Percentiles rank a stretch among this genome's conserved stretches.
Conservation (phyloP, 331 rosid species). For the Quercus tomentella region DNA sequence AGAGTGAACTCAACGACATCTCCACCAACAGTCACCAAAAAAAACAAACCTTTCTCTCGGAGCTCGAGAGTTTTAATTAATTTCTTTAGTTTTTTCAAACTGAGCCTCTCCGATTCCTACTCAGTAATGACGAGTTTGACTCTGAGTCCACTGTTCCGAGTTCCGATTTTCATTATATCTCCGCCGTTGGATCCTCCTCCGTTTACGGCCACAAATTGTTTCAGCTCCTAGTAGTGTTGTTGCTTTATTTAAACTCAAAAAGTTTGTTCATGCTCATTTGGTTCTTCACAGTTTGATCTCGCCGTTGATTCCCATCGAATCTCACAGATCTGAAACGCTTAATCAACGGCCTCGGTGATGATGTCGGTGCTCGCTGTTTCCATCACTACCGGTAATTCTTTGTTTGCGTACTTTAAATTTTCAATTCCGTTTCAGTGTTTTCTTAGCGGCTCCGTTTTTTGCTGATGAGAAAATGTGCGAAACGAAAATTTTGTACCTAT, state of each 20-base stretch:
- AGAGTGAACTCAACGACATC: constrained; percentile 28
- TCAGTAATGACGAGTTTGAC: constrained; percentile 37
- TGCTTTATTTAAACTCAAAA: not conserved
- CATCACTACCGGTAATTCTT: constrained; percentile 28
- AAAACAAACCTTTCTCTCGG: not conserved
- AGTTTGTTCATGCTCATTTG: constrained; percentile 5
- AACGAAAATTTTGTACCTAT: not conserved
- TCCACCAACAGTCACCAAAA: constrained; percentile 14
- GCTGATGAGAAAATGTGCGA: constrained; percentile 12
- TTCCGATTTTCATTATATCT: constrained; percentile 9
- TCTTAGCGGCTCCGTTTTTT: constrained; percentile 1
- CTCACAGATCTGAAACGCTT: constrained; percentile 51
- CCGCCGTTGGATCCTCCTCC: constrained; percentile 32
- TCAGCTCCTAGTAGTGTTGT: constrained; percentile 28
- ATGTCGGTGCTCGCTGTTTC: constrained; percentile 51
- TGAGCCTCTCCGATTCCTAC: constrained; percentile 20
- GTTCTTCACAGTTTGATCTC: constrained; percentile 15
- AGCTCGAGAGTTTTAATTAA: not conserved
- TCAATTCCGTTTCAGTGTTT: constrained; percentile 2
- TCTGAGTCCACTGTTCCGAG: constrained; percentile 19
- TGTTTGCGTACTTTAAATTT: not conserved
- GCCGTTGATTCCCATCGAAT: constrained; percentile 34
- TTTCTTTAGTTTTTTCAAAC: not conserved
- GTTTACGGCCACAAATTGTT: constrained; percentile 4
- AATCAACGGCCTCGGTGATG: constrained; percentile 53